Conservation (phyloP, 2,329 filamentous ascomycete genomes). For the Mycocentrospora acerina region DNA sequence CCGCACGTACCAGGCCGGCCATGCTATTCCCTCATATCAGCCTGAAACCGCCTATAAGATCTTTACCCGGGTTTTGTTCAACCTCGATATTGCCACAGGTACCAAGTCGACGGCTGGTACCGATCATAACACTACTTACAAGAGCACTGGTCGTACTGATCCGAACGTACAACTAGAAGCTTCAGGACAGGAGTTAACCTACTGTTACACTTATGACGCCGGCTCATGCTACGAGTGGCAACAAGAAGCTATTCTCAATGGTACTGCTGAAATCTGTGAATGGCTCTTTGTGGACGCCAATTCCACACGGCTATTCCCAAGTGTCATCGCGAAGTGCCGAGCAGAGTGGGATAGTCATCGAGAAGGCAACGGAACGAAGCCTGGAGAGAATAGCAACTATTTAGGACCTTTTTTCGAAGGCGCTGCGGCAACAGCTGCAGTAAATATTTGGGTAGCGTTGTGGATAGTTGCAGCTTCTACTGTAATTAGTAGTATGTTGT, state of each 20-base stretch:
- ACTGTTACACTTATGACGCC: conserved; percentile 19
- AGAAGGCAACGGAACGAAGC: conserved; percentile 3
- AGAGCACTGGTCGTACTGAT: conserved; percentile 10
- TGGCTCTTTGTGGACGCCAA: conserved; percentile 22
- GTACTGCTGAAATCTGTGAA: conserved; percentile 16
- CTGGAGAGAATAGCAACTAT: background rate
- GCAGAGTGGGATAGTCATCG: conserved; percentile 1
- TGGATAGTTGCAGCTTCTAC: too few relatives aligned
- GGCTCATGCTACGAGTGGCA: conserved; percentile 17
- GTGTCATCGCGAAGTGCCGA: conserved; percentile 17
- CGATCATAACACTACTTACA: conserved; percentile 20
- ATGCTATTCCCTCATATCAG: conserved; percentile 49
- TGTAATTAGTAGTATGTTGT: too few relatives aligned
- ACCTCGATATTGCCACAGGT: conserved; percentile 27
- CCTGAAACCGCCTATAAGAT: conserved; percentile 32
- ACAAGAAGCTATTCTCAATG: conserved; percentile 12
- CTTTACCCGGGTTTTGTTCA: conserved; percentile 30
- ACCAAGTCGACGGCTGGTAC: conserved; percentile 35
- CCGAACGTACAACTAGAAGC: conserved; percentile 15
- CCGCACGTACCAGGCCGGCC: conserved; percentile 43
- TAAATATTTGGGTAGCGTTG: too few relatives aligned
- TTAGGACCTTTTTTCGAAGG: conserved; percentile 12
- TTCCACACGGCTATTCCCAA: conserved; percentile 19
- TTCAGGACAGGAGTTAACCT: conserved; percentile 8
- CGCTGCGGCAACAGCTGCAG: too few relatives aligned